These are phyloP conservation scores for Paramecium biaurelia DNA, from an alignment of 73 alveolate genomes.

Conservation along the genomic window DNA sequence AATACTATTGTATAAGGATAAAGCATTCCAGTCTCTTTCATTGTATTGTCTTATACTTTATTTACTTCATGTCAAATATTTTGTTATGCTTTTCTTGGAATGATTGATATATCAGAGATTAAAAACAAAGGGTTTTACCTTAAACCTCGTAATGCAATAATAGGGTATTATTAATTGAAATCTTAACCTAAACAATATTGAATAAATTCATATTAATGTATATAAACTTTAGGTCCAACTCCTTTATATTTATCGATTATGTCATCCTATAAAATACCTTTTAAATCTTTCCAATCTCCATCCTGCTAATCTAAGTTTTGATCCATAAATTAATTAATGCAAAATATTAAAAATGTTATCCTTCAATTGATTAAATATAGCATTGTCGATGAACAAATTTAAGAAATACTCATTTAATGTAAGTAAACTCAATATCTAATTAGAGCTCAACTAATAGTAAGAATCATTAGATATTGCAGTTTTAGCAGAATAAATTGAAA, in stretches of 20 bases:
- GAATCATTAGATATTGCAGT: background rate
- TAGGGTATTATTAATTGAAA: background rate
- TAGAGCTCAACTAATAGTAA: background rate
- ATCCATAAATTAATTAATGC: constrained; percentile 28
- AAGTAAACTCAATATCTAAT: background rate
- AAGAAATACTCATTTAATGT: background rate
- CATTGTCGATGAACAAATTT: background rate
- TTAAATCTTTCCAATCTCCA: background rate
- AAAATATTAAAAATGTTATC: constrained; percentile 3
- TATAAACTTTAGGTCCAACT: background rate
- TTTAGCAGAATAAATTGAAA: background rate
- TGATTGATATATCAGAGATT: background rate
- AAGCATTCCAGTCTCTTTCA: background rate
- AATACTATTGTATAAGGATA: background rate
- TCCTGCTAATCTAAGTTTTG: background rate
- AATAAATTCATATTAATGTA: background rate
- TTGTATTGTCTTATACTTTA: background rate
- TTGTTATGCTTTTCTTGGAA: background rate
- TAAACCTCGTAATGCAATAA: background rate
- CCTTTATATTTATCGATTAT: background rate
- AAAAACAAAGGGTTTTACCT: background rate
- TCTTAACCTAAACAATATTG: background rate
- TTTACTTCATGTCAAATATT: background rate
- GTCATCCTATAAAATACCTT: background rate
- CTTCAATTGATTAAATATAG: background rate